These are phyloP conservation scores for Magnusiomyces sp. DNA, from an alignment of 1,139 yeast species.

Conservation along the genomic window DNA sequence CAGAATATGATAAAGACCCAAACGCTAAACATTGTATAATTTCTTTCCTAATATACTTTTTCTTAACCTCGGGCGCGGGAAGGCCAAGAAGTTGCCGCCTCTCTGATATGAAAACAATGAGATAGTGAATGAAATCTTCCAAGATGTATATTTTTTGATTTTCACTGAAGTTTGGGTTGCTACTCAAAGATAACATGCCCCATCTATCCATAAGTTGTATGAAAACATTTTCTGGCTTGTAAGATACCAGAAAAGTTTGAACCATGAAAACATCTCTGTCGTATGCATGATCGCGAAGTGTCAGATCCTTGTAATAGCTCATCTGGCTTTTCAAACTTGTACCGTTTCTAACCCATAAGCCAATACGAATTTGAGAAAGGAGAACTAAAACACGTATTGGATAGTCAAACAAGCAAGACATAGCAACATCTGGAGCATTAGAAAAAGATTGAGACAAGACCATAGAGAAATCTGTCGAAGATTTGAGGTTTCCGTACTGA, in stretches of 20 bases:
- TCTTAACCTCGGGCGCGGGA: slow-evolving; percentile 42
- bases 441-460: no score
- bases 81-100: slow-evolving; percentile 49
- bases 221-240: slow-evolving; percentile 50
- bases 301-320: slow-evolving; percentile 71
- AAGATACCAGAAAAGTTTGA: slow-evolving; percentile 56
- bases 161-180: slow-evolving; percentile 35
- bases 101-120: slow-evolving; percentile 65
- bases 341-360: slow-evolving; percentile 89
- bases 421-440: slow-evolving; percentile 16
- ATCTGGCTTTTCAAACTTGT: slow-evolving; percentile 70
- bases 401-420: slow-evolving; percentile 50
- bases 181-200: slow-evolving; percentile 47
- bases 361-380: slow-evolving; percentile 65
- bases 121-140: slow-evolving; percentile 68
- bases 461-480: slow-evolving; percentile 27
- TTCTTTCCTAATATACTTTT: slow-evolving; percentile 52
- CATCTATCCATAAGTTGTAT: slow-evolving; percentile 60
- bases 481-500: slow-evolving; percentile 39
- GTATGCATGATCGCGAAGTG: slow-evolving; percentile 75
- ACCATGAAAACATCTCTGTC: slow-evolving; percentile 65
- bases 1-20: slow-evolving; percentile 63
- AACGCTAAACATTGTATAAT: slow-evolving; percentile 74
- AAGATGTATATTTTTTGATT: slow-evolving; percentile 46
- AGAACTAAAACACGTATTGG: slow-evolving; percentile 70